phyloP scores from a whole-genome alignment of 1,284 basidiomycete species.

The Heliocybe sulcata region DNA sequence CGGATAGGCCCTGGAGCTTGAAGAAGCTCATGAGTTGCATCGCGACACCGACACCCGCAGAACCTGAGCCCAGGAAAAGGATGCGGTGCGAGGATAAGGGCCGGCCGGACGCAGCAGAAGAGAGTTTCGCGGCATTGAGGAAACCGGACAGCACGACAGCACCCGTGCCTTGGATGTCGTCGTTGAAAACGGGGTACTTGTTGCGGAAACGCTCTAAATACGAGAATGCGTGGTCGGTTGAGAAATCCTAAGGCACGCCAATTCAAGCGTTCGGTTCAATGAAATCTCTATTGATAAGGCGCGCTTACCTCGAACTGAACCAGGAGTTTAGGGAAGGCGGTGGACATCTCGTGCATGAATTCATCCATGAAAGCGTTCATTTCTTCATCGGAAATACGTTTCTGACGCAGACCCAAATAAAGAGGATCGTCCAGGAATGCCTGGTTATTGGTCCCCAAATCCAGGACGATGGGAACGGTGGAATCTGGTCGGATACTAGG shows the following conservation, averaged over 20 bases:
- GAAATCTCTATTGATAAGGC: slow-evolving; percentile 5
- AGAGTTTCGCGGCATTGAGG: slow-evolving; percentile 80
- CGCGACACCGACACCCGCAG: slow-evolving; percentile 86
- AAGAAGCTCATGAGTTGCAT: slow-evolving; percentile 89
- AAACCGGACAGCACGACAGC: slow-evolving; percentile 91
- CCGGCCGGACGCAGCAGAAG: slow-evolving; percentile 63
- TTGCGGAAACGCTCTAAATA: slow-evolving; percentile 74
- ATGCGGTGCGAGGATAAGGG: slow-evolving; percentile 77
- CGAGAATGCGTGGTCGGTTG: slow-evolving; percentile 80
- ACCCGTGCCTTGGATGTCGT: slow-evolving; percentile 76
- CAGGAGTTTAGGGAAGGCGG: slow-evolving; percentile 75
- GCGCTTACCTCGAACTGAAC: slow-evolving; percentile 78
- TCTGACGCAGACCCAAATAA: slow-evolving; percentile 81
- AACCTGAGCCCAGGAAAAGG: slow-evolving; percentile 88
- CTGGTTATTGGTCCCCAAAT: slow-evolving; percentile 87
- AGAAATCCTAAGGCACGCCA: slow-evolving; percentile 55
- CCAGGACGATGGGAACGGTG: slow-evolving; percentile 81
- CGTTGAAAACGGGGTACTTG: slow-evolving; percentile 83
- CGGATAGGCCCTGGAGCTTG: slow-evolving; percentile 67
- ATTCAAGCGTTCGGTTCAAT: not conserved
- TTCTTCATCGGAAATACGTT: slow-evolving; percentile 57
- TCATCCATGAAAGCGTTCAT: slow-evolving; percentile 87
- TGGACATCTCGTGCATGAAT: slow-evolving; percentile 80
- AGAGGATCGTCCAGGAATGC: slow-evolving; percentile 81
- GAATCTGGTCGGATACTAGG: slow-evolving; percentile 72